Base-by-base conservation (phyloP, 805 yeast species). In the Candida ovalis region DNA sequence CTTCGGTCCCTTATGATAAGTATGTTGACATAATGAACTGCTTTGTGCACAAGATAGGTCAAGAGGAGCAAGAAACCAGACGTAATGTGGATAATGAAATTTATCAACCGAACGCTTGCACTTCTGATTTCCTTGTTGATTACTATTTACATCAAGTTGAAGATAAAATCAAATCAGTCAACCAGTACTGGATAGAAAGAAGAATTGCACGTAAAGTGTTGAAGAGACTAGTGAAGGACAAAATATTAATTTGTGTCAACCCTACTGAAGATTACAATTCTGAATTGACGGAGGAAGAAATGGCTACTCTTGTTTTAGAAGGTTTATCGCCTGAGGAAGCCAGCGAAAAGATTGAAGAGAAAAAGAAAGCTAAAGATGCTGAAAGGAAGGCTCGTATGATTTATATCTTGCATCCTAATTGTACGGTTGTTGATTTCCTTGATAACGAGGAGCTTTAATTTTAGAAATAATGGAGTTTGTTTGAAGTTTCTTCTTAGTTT, bases 1-100 rank as follows among this genome's bases (percentile, higher is more conserved):
- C 61, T 42, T 70, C 82, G 8, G 81, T 94, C 45, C 75, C 96
- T 1, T 89, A 89, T 64, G 97, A 92, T 61, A 87, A 86, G 64
- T 92, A 89, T 65, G 84, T 86, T 25, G 76, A 82, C 41, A 87
- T 91, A 74, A 87, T 88, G 84, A 87, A 88, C 63, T 66, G 84
- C 51, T 72, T 91, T 54, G 90, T 91, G 24, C 74, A 77, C 45
- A 79, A 80, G 57, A 69, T 68, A 42, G 62, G 62, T 30, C 63
- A 61, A 42, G 55, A 54, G 19, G 68, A 64, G 48, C 49, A 49
- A 46, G 40, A 44, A 44, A 37, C 23, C 13, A 35, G 4, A 6
- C 8, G 22, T 18, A n/a, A 35, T 7, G 22, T 21, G 5, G 38
- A 35, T 7, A 35, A 35, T 42, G 73, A 64, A 13, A 73, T 67